Base-by-base conservation (phyloP, 495 filamentous ascomycete species). In the Paragyromitra xinjiangensis region DNA sequence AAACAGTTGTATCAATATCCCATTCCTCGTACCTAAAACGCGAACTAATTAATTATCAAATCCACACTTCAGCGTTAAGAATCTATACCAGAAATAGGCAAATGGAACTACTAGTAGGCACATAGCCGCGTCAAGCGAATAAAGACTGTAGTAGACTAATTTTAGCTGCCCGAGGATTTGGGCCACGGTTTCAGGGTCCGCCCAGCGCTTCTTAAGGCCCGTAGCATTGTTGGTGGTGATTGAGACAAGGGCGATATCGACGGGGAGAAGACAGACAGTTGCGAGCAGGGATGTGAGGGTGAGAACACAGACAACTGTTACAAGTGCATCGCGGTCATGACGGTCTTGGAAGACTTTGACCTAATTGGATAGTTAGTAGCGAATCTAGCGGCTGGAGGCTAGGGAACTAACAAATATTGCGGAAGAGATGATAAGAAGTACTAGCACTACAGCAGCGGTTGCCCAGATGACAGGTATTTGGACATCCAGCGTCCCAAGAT, bases 121-220 rank as follows among this genome's bases (percentile, higher is more conserved):
- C 14, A 99, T 90, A 1, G 97, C 83, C 1, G 94, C 94, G 84
- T 99, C 96, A 73, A 97, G 83, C 40, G 92, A 95, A 84, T 98
- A 99, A 0, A 98, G 87, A 0, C 89, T 87, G 84, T 98, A 99
- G 84, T 98, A 99, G 64, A 97, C 90, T 71, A 95, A 89, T 80
- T 92, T 92, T 53, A 99, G 86, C 0, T 92, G 92, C 40, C 89
- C 86, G 3, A 92, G 85, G 61, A 98, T 97, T 68, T 87, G 87
- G 71, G 92, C 87, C 64, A 99, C 90, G 22, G 87, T 87, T 78
- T 91, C 87, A 37, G 91, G 91, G 0, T 92, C 93, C 16, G 95
- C 95, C 95, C 95, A 99, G 70, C 94, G 91, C 84, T 98, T 97
- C 84, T 95, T 94, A 14, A 88, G 88, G 69, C 95, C 95, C 42